Evolutionary conservation across 352 stramenopile genomes (phyloP), one percentile per base, ranked within the genome.

Genomic region (Pythium aristosporum): DNA sequence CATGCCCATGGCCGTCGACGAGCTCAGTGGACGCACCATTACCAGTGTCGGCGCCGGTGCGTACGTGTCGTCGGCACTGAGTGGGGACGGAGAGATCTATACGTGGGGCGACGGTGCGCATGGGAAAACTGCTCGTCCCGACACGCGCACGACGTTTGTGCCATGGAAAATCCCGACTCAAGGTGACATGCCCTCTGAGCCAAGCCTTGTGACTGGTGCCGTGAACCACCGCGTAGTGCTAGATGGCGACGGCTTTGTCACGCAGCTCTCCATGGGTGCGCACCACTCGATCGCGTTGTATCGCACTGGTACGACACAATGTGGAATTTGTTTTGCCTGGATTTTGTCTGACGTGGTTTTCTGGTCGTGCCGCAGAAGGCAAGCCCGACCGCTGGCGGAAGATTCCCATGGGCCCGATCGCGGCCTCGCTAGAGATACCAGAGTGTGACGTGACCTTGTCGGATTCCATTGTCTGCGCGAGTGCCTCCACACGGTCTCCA

Each of bases 351-450:
- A 23, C 0, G 9, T 37, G 41, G 13, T 7, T 20, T 42, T 46
- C 23, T 21, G 39, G 32, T 3, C 18, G 30, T 37, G 25, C 1
- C 25, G 4, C 57, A 84, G 75, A 69, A 1, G 73, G 67, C 1
- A 53, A 65, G 21, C 74, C 83, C 36, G 80, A 92, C 74, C 80
- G 80, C 46, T 92, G 83, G 78, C 73, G 80, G 5, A 82, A 86
- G 52, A 85, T 91, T 51, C 68, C 77, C 6, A 46, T 90, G n/a
- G 68, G 56, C 7, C 16, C 34, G 1, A 52, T 88, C 42, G 62
- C 32, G 2, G 7, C 73, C 18, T 68, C 42, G 1, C 46, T 87
- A 23, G 20, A 55, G 0, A 43, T 59, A 0, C 34, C 37, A 1
- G 70, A 63, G 37, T 65, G 32, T n/a, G 57, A 69, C 4, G 28